Conservation (phyloP, 164 flowering plant species). For the Sedum album region DNA sequence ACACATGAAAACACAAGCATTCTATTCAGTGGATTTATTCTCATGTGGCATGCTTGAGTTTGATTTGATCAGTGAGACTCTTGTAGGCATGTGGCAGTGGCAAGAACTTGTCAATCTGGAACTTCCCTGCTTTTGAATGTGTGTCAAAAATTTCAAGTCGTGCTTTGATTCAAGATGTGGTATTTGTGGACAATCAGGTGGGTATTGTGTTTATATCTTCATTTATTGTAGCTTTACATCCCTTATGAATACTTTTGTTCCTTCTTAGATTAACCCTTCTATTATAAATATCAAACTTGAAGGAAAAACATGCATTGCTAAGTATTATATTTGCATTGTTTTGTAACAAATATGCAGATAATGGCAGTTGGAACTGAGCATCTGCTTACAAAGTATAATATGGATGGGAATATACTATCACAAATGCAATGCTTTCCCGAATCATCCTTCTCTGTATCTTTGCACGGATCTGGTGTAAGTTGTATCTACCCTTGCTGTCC, state of each 20-base stretch:
- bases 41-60: no score
- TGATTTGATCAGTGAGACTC: not conserved
- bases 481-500: not conserved
- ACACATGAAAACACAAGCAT: not conserved
- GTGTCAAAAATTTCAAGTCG: conserved; percentile 38
- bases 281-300: no score
- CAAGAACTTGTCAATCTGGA: conserved; percentile 67
- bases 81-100: conserved; percentile 76
- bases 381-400: conserved; percentile 56
- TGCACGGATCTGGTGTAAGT: conserved; percentile 85
- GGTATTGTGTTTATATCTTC: not conserved
- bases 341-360: conserved; percentile 41
- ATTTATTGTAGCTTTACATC: not conserved
- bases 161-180: conserved; percentile 56
- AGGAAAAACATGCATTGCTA: not conserved
- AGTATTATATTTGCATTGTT: conserved; percentile 3
- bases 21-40: no score
- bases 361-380: conserved; percentile 88
- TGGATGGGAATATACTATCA: conserved; percentile 70
- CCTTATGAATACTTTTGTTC: no score
- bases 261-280: not conserved
- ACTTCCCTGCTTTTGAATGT: conserved; percentile 67
- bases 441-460: conserved; percentile 76
- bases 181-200: conserved; percentile 75
- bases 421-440: conserved; percentile 84